These are phyloP conservation scores for Zhuliangozyma blackwelliae DNA, from an alignment of 1,139 yeast species.

Conservation along the genomic window DNA sequence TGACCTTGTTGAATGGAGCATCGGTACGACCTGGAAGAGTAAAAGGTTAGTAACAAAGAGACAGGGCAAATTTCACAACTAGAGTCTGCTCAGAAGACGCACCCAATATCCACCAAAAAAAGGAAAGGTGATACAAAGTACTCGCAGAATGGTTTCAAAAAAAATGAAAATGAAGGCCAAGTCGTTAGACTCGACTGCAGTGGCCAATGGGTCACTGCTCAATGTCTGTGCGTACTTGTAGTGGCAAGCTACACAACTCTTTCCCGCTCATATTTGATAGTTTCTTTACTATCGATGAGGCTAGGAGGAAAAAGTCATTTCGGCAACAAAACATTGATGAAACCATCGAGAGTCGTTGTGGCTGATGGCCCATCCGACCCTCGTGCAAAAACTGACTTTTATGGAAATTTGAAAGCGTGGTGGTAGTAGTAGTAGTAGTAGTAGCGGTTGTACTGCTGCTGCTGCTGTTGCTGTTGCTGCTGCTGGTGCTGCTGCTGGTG, in stretches of 20 bases:
- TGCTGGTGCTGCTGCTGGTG: no score
- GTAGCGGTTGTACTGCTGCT: no score
- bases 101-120: slow-evolving; percentile 21
- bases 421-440: no score
- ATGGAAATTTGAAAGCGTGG: no score
- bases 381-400: no score
- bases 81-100: slow-evolving; percentile 62
- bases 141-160: slow-evolving; percentile 50
- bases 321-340: no score
- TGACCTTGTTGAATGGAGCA: slow-evolving; percentile 96
- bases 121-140: slow-evolving; percentile 27
- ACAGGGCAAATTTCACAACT: slow-evolving; percentile 8
- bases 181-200: no score
- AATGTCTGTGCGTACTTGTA: slow-evolving; percentile 7
- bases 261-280: slow-evolving; percentile 6
- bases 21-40: slow-evolving; percentile 81
- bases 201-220: neutral
- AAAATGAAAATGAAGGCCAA: no score
- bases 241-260: slow-evolving; percentile 7
- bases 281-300: slow-evolving; percentile 10
- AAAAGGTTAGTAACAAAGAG: slow-evolving; percentile 40
- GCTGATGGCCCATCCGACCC: no score
- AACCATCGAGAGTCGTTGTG: no score
- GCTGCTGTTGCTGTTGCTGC: no score
- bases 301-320: neutral